Evolutionary conservation across 345 rosid genomes (phyloP).

Genomic region (Eutrema yunnanense): DNA sequence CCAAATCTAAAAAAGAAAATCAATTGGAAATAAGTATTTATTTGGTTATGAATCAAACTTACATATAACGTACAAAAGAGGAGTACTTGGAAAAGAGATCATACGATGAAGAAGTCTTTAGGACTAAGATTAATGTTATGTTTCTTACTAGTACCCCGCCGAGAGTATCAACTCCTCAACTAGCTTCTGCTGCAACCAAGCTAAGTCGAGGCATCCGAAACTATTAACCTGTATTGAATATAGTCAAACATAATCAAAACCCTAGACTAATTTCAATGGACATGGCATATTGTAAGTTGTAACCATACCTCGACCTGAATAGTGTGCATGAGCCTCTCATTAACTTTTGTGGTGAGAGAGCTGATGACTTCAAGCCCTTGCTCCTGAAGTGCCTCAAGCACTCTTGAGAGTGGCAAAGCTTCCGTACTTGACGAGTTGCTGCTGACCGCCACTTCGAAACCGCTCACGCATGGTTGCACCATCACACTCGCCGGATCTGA

Average conservation of each 20-base stretch:
- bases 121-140: neutral
- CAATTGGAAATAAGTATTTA: neutral
- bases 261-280: slow-evolving; percentile 9
- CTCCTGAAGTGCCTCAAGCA: slow-evolving; percentile 30
- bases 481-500: slow-evolving; percentile 11
- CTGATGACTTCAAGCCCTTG: slow-evolving; percentile 38
- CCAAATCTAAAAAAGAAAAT: neutral
- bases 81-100: slow-evolving; percentile 1
- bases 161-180: slow-evolving; percentile 31
- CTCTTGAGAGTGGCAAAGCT: slow-evolving; percentile 38
- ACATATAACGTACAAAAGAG: neutral
- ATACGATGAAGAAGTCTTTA: slow-evolving; percentile 15
- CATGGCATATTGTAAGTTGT: neutral
- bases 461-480: slow-evolving; percentile 37
- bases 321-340: slow-evolving; percentile 38
- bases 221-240: slow-evolving; percentile 38
- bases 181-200: slow-evolving; percentile 41
- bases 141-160: neutral
- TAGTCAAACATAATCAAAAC: neutral
- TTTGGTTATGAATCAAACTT: neutral
- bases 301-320: slow-evolving; percentile 43
- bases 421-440: slow-evolving; percentile 22
- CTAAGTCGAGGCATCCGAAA: slow-evolving; percentile 30
- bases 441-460: slow-evolving; percentile 39
- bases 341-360: slow-evolving; percentile 34